Evolutionary conservation across 257 asterid genomes (phyloP).

Genomic region (Plectranthus barbatus): DNA sequence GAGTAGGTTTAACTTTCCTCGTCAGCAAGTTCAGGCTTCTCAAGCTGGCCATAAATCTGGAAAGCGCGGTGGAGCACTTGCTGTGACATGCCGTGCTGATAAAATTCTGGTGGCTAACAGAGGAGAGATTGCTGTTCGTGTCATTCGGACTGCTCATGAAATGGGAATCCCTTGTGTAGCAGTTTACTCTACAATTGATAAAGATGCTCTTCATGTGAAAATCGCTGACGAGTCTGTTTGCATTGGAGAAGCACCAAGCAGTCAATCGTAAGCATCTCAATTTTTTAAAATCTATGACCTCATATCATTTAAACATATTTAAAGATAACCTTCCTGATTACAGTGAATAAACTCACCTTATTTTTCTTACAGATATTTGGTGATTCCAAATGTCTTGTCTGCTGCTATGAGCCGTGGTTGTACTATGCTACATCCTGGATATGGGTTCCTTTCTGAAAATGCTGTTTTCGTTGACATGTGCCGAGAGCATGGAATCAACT

Average conservation of each 20-base stretch:
- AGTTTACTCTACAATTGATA: constrained; percentile 90
- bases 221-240: constrained; percentile 97
- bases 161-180: constrained; percentile 99
- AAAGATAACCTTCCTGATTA: not conserved
- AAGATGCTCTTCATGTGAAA: constrained; percentile 96
- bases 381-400: constrained; percentile 81
- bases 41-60: constrained; percentile 38
- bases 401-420: constrained; percentile 89
- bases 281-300: not conserved
- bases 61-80: constrained; percentile 61
- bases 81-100: constrained; percentile 53
- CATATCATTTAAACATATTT: not conserved
- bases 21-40: constrained; percentile 41
- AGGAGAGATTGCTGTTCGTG: constrained; percentile 98
- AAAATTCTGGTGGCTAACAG: constrained; percentile 94
- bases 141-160: constrained; percentile 96
- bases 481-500: constrained; percentile 80
- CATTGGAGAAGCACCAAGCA: constrained; percentile 99
- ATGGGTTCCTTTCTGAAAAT: constrained; percentile 97
- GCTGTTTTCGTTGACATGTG: constrained; percentile 95
- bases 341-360: not conserved
- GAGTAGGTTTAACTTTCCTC: constrained; percentile 48
- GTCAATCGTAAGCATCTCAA: constrained; percentile 72
- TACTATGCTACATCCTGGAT: constrained; percentile 99
- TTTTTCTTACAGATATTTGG: constrained; percentile 54